A percentile compares a stretch with the other conserved stretches of the same genome.
phyloP scores from a whole-genome alignment of 2,329 filamentous ascomycete species.

The Fusarium sp. region DNA sequence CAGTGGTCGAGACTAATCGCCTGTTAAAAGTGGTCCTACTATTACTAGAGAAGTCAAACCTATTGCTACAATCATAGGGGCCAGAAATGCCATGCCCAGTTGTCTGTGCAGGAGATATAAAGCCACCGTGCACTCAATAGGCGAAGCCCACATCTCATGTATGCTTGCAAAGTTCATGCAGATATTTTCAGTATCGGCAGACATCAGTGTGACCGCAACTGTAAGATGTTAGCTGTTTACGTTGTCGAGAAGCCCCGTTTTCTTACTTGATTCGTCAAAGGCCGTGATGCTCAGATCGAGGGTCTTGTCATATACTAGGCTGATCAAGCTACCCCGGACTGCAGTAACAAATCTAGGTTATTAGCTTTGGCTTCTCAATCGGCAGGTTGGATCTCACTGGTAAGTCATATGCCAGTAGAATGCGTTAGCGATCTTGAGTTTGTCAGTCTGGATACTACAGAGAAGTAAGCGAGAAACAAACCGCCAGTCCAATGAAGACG shows the following conservation, averaged over 20 bases:
- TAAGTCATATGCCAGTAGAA: slow-evolving; percentile 17
- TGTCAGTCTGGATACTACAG: not conserved
- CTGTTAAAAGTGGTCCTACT: not conserved
- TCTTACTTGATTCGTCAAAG: slow-evolving; percentile 13
- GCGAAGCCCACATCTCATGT: slow-evolving; percentile 20
- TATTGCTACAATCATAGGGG: slow-evolving; percentile 4
- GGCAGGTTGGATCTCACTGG: not conserved
- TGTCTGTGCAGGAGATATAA: slow-evolving; percentile 10
- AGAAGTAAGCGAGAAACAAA: not conserved
- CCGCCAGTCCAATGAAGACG: slow-evolving; percentile 7
- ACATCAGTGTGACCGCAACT: slow-evolving; percentile 20
- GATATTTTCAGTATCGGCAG: slow-evolving; percentile 15
- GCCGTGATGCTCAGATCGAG: slow-evolving; percentile 13
- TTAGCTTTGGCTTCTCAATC: not conserved
- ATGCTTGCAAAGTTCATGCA: slow-evolving; percentile 5
- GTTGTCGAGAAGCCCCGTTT: accelerated
- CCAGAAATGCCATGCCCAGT: slow-evolving; percentile 6
- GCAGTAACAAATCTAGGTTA: not conserved
- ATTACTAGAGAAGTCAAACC: not conserved
- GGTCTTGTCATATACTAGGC: slow-evolving; percentile 7
- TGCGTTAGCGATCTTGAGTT: not conserved
- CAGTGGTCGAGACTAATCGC: not conserved
- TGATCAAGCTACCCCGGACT: slow-evolving; percentile 4
- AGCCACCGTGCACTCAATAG: slow-evolving; percentile 12
- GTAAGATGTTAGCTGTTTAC: not conserved